Conservation (phyloP, 2,329 filamentous ascomycete species). For the Penicillium palitans region DNA sequence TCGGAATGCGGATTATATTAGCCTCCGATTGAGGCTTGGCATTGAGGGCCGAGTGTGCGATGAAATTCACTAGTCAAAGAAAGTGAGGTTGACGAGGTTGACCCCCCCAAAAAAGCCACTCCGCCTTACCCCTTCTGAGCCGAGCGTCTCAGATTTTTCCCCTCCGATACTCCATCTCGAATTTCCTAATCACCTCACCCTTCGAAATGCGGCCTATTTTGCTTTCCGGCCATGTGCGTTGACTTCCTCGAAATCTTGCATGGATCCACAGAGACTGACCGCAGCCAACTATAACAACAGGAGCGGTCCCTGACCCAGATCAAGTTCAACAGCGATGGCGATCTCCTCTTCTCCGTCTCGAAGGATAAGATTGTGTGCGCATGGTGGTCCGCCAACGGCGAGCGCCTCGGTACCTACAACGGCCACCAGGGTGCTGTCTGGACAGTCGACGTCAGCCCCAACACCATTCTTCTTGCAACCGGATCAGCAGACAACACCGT, state of each 20-base stretch:
- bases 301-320: constrained; percentile 95
- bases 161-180: constrained; percentile 15
- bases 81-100: constrained; percentile 33
- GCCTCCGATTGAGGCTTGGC: constrained; percentile 36
- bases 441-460: constrained; percentile 96
- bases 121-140: constrained; percentile 26
- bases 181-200: constrained; percentile 22
- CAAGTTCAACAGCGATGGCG: constrained; percentile 92
- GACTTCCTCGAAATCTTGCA: constrained; percentile 15
- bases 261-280: constrained; percentile 30
- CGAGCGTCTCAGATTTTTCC: constrained; percentile 19
- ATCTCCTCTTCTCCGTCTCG: constrained; percentile 90
- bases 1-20: constrained; percentile 23
- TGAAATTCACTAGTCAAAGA: constrained; percentile 42
- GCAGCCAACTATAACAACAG: constrained; percentile 40
- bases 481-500: constrained; percentile 98
- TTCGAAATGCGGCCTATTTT: constrained; percentile 92
- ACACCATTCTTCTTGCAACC: constrained; percentile 85
- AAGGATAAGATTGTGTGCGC: constrained; percentile 97
- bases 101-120: constrained; percentile 31
- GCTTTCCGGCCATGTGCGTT: constrained; percentile 80
- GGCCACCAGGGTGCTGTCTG: constrained; percentile 98
- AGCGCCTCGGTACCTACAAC: constrained; percentile 93
- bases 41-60: constrained; percentile 41
- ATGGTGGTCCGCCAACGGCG: constrained; percentile 97